These are phyloP conservation scores for Botrytis pseudocinerea DNA, from an alignment of 2,329 filamentous ascomycete species.

Conservation along the genomic window DNA sequence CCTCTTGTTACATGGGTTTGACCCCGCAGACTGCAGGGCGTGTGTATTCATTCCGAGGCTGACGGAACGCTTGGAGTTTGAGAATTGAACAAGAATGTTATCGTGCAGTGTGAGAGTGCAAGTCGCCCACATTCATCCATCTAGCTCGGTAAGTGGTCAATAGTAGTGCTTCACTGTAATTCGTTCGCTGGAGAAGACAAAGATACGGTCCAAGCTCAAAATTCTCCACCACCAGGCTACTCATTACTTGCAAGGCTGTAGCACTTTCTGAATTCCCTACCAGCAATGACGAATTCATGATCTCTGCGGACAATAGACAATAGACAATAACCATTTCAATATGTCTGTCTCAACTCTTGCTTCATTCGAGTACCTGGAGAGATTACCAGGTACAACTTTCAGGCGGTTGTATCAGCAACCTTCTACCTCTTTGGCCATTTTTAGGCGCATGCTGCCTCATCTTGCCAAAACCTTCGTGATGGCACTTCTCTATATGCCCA, in stretches of 20 bases:
- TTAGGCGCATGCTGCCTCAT: slow-evolving; percentile 93
- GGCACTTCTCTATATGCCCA: slow-evolving; percentile 87
- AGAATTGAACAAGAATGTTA: background rate
- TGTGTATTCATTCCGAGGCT: background rate
- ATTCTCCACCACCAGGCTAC: slow-evolving; percentile 14
- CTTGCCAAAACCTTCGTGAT: slow-evolving; percentile 95
- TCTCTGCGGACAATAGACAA: background rate
- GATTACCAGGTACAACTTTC: slow-evolving; percentile 85
- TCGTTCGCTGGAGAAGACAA: background rate
- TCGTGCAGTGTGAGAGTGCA: background rate
- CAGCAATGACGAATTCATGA: slow-evolving; percentile 35
- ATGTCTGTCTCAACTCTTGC: slow-evolving; percentile 53
- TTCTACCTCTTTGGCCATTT: slow-evolving; percentile 91
- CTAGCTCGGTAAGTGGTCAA: background rate
- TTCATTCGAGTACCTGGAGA: slow-evolving; percentile 88
- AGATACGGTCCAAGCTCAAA: background rate
- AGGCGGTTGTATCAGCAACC: slow-evolving; percentile 92
- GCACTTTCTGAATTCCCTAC: background rate
- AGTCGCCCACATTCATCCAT: background rate
- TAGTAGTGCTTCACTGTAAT: background rate
- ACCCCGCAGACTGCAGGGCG: background rate
- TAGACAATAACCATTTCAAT: slow-evolving; percentile 29
- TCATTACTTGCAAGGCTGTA: background rate
- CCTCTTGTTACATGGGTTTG: background rate
- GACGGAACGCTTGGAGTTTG: background rate